A percentile compares a stretch with the other conserved stretches of the same genome.
Conservation (phyloP, 257 asterid species). For the Ligustrum vulgare region DNA sequence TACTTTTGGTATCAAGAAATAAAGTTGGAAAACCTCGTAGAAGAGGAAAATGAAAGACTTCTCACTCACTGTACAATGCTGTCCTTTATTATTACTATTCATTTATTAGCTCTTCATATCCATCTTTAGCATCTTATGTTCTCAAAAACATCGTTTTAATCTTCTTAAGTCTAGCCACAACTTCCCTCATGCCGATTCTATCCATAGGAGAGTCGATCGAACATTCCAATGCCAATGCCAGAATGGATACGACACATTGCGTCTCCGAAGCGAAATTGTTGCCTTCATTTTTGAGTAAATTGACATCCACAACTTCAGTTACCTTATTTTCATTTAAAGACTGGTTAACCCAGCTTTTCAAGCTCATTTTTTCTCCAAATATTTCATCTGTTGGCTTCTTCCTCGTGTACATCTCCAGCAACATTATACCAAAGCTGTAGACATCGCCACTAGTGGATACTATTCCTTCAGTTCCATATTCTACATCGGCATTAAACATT, state of each 20-base stretch:
- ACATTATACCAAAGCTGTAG: conserved; percentile 34
- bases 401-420: conserved; percentile 33
- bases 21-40: neutral
- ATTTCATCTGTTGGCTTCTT: conserved; percentile 37
- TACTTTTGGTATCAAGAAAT: neutral
- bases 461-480: conserved; percentile 35
- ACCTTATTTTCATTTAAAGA: conserved; percentile 10
- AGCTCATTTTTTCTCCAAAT: conserved; percentile 30
- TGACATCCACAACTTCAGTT: conserved; percentile 25
- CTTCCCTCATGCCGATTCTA: conserved; percentile 31
- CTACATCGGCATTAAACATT: conserved; percentile 9
- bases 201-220: conserved; percentile 25
- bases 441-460: conserved; percentile 37
- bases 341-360: conserved; percentile 28
- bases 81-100: neutral
- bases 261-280: conserved; percentile 2
- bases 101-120: neutral
- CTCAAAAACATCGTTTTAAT: conserved; percentile 25
- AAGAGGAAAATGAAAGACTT: neutral
- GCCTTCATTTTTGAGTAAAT: conserved; percentile 21
- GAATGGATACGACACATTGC: conserved; percentile 23
- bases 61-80: neutral
- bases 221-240: conserved; percentile 33
- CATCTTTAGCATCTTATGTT: neutral
- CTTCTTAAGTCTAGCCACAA: conserved; percentile 25